These are phyloP conservation scores for Beauveria caledonica DNA, from an alignment of 2,329 filamentous ascomycete species.

Conservation along the genomic window DNA sequence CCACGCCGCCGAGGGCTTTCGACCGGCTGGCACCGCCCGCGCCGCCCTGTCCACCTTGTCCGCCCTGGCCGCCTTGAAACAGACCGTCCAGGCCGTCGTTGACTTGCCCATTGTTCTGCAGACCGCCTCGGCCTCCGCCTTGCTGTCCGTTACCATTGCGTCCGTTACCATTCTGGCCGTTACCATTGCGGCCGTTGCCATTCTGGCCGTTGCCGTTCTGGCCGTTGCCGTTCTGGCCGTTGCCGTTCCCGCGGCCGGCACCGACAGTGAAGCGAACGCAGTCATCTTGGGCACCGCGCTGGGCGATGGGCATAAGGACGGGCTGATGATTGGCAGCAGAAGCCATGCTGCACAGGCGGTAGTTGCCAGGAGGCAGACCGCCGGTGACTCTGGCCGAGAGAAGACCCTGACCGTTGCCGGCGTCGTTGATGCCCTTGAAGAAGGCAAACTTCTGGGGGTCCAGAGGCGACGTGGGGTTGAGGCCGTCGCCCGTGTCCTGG, in stretches of 20 bases:
- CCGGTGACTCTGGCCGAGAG: slow-evolving; percentile 45
- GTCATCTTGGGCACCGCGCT: slow-evolving; percentile 59
- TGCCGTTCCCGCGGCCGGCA: slow-evolving; percentile 16
- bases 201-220: background rate
- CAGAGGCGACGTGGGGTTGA: slow-evolving; percentile 44
- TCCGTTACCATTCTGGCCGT: slow-evolving; percentile 7
- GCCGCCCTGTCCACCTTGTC: slow-evolving; percentile 9
- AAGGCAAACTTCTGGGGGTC: slow-evolving; percentile 49
- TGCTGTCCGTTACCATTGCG: background rate
- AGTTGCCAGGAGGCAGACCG: slow-evolving; percentile 54
- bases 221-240: slow-evolving; percentile 13
- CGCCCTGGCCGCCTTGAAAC: background rate
- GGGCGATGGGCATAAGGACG: slow-evolving; percentile 57
- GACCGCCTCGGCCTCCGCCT: background rate
- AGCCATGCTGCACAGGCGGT: slow-evolving; percentile 58
- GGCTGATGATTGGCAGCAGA: slow-evolving; percentile 58
- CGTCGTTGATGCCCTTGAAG: slow-evolving; percentile 61
- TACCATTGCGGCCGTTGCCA: background rate
- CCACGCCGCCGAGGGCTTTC: slow-evolving; percentile 40
- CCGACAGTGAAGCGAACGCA: slow-evolving; percentile 52
- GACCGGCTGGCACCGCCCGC: slow-evolving; percentile 21
- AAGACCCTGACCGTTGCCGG: slow-evolving; percentile 46
- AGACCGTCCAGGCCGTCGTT: background rate
- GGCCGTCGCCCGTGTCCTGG: slow-evolving; percentile 43
- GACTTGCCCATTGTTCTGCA: slow-evolving; percentile 12